Conservation (phyloP, 2,329 filamentous ascomycete species). For the Proliferodiscus dingleyae region DNA sequence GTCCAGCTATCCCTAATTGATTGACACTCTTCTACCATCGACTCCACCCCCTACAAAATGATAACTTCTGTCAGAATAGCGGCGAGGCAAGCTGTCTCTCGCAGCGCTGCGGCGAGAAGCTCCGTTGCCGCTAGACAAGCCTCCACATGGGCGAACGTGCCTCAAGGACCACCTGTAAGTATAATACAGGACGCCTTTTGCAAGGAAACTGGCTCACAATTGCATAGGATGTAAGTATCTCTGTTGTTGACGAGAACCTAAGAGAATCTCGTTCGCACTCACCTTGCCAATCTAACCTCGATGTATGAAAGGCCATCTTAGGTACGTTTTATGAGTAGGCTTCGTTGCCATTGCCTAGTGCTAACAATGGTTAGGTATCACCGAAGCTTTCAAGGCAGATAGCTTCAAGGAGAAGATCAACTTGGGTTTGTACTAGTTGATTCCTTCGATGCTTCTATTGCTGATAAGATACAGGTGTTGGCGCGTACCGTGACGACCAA, state of each 20-base stretch:
- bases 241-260: conserved; percentile 6
- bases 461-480: conserved; percentile 62
- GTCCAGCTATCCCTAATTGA: background rate
- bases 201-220: conserved; percentile 13
- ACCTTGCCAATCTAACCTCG: conserved; percentile 28
- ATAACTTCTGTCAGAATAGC: conserved; percentile 51
- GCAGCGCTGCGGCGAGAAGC: conserved; percentile 22
- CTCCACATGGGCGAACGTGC: conserved; percentile 86
- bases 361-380: conserved; percentile 63
- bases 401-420: conserved; percentile 95
- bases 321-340: conserved; percentile 45
- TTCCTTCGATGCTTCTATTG: conserved; percentile 4
- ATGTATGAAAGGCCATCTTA: conserved; percentile 62
- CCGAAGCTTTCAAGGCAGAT: conserved; percentile 98
- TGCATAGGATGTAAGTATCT: conserved; percentile 36
- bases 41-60: conserved; percentile 38
- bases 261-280: conserved; percentile 29
- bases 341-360: conserved; percentile 4
- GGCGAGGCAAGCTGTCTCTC: conserved; percentile 41
- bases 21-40: background rate
- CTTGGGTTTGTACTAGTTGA: conserved; percentile 59
- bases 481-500: conserved; percentile 95
- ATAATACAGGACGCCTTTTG: conserved; percentile 7
- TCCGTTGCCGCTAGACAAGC: conserved; percentile 25
- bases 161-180: conserved; percentile 90